phyloP scores from a whole-genome alignment of 306 rosid species.

The Mimosa bimucronata region DNA sequence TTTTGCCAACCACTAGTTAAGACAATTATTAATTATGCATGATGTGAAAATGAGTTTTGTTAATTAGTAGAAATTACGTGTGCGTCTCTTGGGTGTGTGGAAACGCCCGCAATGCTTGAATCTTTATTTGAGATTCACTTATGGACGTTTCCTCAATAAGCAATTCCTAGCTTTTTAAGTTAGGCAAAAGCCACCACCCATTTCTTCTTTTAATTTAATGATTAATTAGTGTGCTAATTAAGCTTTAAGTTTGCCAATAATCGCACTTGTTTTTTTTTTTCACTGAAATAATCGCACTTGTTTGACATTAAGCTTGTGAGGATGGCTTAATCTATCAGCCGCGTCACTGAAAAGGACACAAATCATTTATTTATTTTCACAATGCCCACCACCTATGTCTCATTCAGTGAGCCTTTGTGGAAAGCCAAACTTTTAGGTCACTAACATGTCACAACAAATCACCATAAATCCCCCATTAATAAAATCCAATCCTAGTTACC shows the following conservation, averaged over 20 bases:
- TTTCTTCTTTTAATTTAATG: neutral
- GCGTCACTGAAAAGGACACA: slow-evolving; percentile 25
- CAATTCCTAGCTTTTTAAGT: slow-evolving; percentile 12
- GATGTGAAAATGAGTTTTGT: slow-evolving; percentile 31
- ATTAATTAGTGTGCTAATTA: neutral
- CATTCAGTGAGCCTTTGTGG: neutral
- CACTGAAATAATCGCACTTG: neutral
- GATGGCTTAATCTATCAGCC: neutral
- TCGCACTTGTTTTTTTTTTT: too few species aligned
- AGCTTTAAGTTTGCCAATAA: neutral
- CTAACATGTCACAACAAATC: neutral
- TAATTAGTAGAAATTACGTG: slow-evolving; percentile 19
- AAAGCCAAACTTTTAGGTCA: neutral
- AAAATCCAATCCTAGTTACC: too few species aligned
- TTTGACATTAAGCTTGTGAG: slow-evolving; percentile 27
- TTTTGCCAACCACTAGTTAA: neutral
- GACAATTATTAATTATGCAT: neutral
- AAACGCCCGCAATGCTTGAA: slow-evolving; percentile 13
- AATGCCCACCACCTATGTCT: slow-evolving; percentile 21
- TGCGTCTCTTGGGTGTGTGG: slow-evolving; percentile 36
- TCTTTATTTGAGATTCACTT: slow-evolving; percentile 8
- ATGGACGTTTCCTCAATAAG: slow-evolving; percentile 21
- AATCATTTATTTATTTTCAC: neutral
- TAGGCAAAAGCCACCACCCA: slow-evolving; percentile 37
- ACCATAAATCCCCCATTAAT: neutral